Base-by-base conservation (phyloP, 2,329 filamentous ascomycete genomes). In the Apiospora arundinis region DNA sequence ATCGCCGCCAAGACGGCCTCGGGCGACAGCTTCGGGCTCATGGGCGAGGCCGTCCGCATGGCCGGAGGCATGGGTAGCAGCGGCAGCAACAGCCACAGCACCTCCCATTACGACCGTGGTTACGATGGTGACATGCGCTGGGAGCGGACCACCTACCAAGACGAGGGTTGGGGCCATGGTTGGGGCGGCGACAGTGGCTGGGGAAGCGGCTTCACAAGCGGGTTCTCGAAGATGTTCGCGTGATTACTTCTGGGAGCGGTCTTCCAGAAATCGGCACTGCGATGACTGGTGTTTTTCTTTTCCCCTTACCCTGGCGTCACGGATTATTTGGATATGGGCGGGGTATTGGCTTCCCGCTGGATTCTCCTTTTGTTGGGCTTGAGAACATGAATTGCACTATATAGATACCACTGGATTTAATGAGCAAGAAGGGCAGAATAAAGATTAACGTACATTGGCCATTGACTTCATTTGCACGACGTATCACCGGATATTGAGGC, bases 1-100 rank as follows among this genome's bases (percentile, higher is more conserved):
- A 75, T 87, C 71, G 88, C 88, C 60, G 85, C 83, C 14, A 83
- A 82, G 69, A 86, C 86, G 67, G 85, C 84, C 66, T 78, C 82
- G 2, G 86, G 87, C 66, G 85, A 85, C 74, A 80, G 83, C 66
- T 74, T 85, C 42, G 87, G 88, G 21, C 79, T 89, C 42, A 84
- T 89, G 49, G 82, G 86, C 73, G 88, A 90, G 77, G 88, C 88
- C 60, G 83, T 89, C 70, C 83, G 85, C 75, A 86, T 90, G 85
- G 87, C 86, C 6, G 81, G 81, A 46, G 81, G 78, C 60, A 73
- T 77, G 66, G 77, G 77, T 46, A 73, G 75, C 14, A 74, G 76
- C 25, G 74, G 74, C 45, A 45, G 52, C 52, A 32, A 8, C 52
- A 60, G 42, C 42, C 72, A 75, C 37, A 72, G 73, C 44, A 72